Evolutionary conservation across 257 asterid genomes (phyloP).

Genomic region (Linderniella brevidens): DNA sequence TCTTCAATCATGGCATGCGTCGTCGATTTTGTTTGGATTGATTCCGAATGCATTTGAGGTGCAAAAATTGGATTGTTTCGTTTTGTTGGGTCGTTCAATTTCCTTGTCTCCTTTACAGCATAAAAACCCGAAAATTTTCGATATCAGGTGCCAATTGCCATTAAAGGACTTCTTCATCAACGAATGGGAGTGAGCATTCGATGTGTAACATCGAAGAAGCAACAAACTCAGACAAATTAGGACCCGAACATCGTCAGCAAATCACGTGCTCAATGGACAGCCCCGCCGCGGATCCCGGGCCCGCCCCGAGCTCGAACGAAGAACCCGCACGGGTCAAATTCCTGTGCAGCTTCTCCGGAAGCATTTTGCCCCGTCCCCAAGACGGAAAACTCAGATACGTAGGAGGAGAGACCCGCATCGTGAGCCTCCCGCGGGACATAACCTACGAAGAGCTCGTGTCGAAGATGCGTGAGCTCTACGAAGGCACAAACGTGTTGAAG

Average conservation of each 20-base stretch:
- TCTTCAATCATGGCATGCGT: neutral
- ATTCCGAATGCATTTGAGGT: constrained; percentile 1
- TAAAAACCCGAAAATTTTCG: too few relatives aligned
- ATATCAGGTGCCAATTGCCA: neutral
- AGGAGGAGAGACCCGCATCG: constrained; percentile 92
- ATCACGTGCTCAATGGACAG: constrained; percentile 82
- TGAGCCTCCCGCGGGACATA: constrained; percentile 63
- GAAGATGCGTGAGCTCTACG: constrained; percentile 85
- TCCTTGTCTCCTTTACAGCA: neutral
- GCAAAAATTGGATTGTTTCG: too few relatives aligned
- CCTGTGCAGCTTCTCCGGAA: constrained; percentile 82
- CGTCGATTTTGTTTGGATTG: constrained; percentile 1
- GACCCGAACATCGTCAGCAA: constrained; percentile 11
- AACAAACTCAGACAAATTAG: constrained; percentile 14
- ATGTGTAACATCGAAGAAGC: constrained; percentile 18
- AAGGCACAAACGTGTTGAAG: constrained; percentile 53
- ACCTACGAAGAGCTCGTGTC: constrained; percentile 67
- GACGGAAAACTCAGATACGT: constrained; percentile 95
- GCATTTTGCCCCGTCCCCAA: constrained; percentile 86
- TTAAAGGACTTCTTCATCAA: neutral
- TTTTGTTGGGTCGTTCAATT: too few relatives aligned
- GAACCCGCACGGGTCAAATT: constrained; percentile 71
- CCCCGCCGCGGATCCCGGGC: constrained; percentile 27
- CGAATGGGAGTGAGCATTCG: constrained; percentile 13
- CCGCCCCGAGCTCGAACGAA: constrained; percentile 32